A percentile compares a stretch with the other conserved stretches of the same genome.
Conservation (phyloP, 331 rosid species). For the Rosa hybrid region DNA sequence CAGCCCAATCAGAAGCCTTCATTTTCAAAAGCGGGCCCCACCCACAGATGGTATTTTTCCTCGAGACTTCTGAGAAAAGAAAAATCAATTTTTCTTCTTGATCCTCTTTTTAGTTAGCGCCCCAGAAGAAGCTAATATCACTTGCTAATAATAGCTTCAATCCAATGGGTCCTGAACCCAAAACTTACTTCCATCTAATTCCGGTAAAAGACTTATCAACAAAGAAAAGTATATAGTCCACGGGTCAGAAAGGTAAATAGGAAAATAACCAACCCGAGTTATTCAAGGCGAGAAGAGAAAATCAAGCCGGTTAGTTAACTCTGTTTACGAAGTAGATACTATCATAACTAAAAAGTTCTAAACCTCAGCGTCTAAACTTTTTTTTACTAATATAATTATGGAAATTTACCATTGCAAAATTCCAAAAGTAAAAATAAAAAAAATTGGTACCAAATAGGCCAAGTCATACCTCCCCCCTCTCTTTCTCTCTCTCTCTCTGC, state of each 20-base stretch:
- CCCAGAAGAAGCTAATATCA: not conserved
- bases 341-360: not conserved
- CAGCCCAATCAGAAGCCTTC: not conserved
- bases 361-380: not conserved
- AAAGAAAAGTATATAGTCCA: not conserved
- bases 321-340: slow-evolving; percentile 14
- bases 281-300: not conserved
- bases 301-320: not conserved
- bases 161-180: not conserved
- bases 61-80: not conserved
- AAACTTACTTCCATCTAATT: not conserved
- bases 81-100: not conserved
- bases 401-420: not conserved
- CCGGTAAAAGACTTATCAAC: not conserved
- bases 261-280: slow-evolving; percentile 1
- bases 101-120: not conserved
- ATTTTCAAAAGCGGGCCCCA: not conserved
- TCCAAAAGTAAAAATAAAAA: not conserved
- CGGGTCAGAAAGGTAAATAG: not conserved
- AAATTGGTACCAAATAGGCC: not conserved
- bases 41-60: not conserved
- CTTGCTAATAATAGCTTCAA: not conserved
- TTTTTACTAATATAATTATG: not conserved
- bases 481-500: not conserved
- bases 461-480: slow-evolving; percentile 10